phyloP scores from a whole-genome alignment of 2,329 filamentous ascomycete genomes.

The Thelonectria discophora region DNA sequence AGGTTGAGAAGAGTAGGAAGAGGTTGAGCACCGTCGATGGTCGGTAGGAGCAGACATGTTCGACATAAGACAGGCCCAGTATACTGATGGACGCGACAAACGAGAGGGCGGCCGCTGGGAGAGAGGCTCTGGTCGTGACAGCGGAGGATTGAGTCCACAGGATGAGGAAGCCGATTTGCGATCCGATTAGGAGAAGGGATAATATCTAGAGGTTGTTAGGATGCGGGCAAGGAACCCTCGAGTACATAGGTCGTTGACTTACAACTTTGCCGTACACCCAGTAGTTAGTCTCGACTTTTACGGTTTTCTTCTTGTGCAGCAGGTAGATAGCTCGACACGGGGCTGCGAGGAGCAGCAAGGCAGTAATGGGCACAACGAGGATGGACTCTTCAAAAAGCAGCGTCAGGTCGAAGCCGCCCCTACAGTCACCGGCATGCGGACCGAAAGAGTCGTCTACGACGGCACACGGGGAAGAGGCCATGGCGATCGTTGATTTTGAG shows the following conservation, averaged over 20 bases:
- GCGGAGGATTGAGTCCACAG: conserved; percentile 24
- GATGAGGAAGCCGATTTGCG: conserved; percentile 27
- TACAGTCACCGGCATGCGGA: conserved; percentile 40
- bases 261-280: conserved; percentile 35
- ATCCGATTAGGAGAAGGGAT: conserved; percentile 18
- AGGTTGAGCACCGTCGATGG: conserved; percentile 32
- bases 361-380: conserved; percentile 41
- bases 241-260: conserved; percentile 22
- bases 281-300: conserved; percentile 32
- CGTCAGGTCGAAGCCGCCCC: conserved; percentile 58
- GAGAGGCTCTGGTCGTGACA: conserved; percentile 23
- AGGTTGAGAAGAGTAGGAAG: conserved; percentile 25
- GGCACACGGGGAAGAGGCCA: conserved; percentile 19
- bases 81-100: not conserved
- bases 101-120: not conserved
- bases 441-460: conserved; percentile 34
- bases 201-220: conserved; percentile 27
- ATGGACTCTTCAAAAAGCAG: conserved; percentile 54
- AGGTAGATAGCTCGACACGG: conserved; percentile 36
- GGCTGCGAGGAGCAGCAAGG: conserved; percentile 40
- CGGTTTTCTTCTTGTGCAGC: conserved; percentile 27
- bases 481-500: not conserved
- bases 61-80: conserved; percentile 23
- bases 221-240: not conserved
- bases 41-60: conserved; percentile 33